Base-by-base conservation (phyloP, 352 stramenopile genomes). In the Pythium plurisporium region DNA sequence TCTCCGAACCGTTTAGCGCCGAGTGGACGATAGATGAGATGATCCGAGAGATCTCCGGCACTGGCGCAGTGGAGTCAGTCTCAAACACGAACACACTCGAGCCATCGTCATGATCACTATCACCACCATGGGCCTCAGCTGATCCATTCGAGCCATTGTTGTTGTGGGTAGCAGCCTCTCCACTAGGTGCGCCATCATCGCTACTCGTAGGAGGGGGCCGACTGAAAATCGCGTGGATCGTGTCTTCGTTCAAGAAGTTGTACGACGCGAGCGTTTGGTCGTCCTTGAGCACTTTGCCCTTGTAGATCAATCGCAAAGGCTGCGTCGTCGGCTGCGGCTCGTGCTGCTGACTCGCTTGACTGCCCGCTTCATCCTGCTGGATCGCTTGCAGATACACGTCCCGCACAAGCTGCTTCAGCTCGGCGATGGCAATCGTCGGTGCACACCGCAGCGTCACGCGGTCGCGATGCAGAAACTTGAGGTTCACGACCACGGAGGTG, bases 401-500 rank as follows among this genome's bases (percentile, higher is more conserved):
- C 5, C 53, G 53, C 45, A 67, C 60, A 19, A 50, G 60, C 33
- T 67, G 33, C 53, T 67, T 67, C 31, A 67, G 52, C 5, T 62
- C 43, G 27, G 52, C 45, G 5, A 67, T 50, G 15, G 44, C 4
- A 38, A 67, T 67, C 31, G 52, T 36, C 38, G 60, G 52, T n/a
- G 31, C 2, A 26, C 60, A 67, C 36, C 25, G 46, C 38, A 67
- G 26, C 53, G 60, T 48, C 8, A 67, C 41, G 38, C 45, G 60
- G 19, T 67, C 60, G 25, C 60, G 60, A 37, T 67, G 60, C 15
- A 67, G 40, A 54, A 67, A 67, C 47, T 67, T 67, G 45, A 67
- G 42, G 42, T 62, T 53, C 30, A 62, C 17, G 14, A 58, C 30
- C 20, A 62, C 45, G 1, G 22, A 27, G 25, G n/a, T 38, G 4